Conservation (phyloP, 1,284 basidiomycete genomes). For the Ustilago sp. region DNA sequence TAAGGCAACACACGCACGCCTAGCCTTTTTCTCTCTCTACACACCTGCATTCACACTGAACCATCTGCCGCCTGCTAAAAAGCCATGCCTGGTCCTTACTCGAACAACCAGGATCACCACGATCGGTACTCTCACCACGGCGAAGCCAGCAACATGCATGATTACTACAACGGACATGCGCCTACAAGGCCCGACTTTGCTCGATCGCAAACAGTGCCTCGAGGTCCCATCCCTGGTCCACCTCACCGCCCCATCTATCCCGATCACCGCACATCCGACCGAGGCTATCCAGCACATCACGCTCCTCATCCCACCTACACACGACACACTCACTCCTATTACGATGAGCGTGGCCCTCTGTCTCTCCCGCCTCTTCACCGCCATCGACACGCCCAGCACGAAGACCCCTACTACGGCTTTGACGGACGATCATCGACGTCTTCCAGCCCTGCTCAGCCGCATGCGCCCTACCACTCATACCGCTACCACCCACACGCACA, state of each 20-base stretch:
- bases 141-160: constrained; percentile 27
- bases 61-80: background rate
- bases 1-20: background rate
- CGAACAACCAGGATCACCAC: constrained; percentile 22
- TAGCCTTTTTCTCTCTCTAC: background rate
- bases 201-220: constrained; percentile 39
- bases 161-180: constrained; percentile 21
- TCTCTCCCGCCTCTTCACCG: constrained; percentile 48
- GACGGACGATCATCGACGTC: constrained; percentile 23
- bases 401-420: constrained; percentile 34
- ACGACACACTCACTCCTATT: constrained; percentile 49
- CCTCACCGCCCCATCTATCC: constrained; percentile 46
- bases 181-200: constrained; percentile 36
- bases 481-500: constrained; percentile 26
- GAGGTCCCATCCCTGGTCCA: constrained; percentile 31
- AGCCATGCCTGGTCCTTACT: constrained; percentile 29
- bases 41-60: background rate
- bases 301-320: constrained; percentile 36
- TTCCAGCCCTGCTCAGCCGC: constrained; percentile 19
- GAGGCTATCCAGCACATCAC: constrained; percentile 28
- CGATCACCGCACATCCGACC: constrained; percentile 26
- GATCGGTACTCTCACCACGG: constrained; percentile 30
- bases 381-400: constrained; percentile 25
- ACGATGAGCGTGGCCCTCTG: constrained; percentile 42
- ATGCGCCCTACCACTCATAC: constrained; percentile 19